Percentiles rank a stretch among this genome's conserved stretches.
Conservation (phyloP, 176 grass and related monocot genomes). For the Triticum urartu region DNA sequence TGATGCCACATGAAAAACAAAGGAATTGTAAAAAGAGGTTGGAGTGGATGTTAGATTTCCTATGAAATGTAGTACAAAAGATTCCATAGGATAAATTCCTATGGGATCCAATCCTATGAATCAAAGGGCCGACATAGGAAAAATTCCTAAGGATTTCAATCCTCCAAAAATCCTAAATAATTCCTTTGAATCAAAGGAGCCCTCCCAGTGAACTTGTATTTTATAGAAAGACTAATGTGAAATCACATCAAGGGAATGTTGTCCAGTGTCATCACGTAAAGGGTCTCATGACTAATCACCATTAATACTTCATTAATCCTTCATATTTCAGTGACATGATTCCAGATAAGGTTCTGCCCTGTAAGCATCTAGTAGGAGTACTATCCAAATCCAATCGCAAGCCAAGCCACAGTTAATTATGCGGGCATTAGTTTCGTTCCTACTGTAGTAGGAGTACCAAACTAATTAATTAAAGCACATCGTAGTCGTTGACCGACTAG, state of each 20-base stretch:
- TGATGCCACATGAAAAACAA: too few relatives aligned
- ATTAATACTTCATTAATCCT: neutral
- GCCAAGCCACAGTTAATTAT: neutral
- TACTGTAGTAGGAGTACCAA: neutral
- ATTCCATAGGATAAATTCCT: too few relatives aligned
- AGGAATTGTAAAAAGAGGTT: too few relatives aligned
- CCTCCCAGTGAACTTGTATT: neutral
- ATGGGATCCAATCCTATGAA: too few relatives aligned
- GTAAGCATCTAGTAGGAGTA: neutral
- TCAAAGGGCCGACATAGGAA: too few relatives aligned
- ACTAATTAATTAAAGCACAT: neutral
- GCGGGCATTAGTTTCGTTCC: neutral
- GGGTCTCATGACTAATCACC: neutral
- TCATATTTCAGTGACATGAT: neutral
- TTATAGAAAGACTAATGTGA: neutral
- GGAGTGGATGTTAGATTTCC: too few relatives aligned
- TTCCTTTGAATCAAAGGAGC: too few relatives aligned
- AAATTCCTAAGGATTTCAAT: too few relatives aligned
- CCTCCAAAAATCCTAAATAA: too few relatives aligned
- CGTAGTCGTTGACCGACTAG: conserved; percentile 3
- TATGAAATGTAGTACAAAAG: too few relatives aligned
- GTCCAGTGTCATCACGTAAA: neutral
- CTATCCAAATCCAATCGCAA: neutral
- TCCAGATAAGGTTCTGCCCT: neutral
- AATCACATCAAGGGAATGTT: neutral